Percentiles rank a stretch among this genome's conserved stretches.
phyloP scores from a whole-genome alignment of 2,329 filamentous ascomycete species.

The Knufia petricola region DNA sequence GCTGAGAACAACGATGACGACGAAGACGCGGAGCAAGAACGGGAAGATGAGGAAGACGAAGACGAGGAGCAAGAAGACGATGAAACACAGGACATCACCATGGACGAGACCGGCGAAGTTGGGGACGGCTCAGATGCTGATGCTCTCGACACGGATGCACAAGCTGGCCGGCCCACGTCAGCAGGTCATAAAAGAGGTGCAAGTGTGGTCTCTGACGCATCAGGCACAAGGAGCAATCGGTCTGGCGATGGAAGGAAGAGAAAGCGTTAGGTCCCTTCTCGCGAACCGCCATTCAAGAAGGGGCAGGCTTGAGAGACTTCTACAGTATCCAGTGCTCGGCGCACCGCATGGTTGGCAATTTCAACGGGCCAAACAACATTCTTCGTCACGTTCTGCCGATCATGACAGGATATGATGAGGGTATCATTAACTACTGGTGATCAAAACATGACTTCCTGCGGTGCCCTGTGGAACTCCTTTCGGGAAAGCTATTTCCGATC shows the following conservation, averaged over 20 bases:
- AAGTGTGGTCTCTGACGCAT: constrained; percentile 63
- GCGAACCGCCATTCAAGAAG: background rate
- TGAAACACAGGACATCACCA: constrained; percentile 9
- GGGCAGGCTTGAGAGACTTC: too few species aligned
- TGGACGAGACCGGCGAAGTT: constrained; percentile 11
- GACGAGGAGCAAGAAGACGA: constrained; percentile 9
- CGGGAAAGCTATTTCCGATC: too few species aligned
- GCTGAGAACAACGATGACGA: constrained; percentile 10
- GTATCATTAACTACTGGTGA: too few species aligned
- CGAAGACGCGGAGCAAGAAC: constrained; percentile 13
- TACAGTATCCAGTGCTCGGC: too few species aligned
- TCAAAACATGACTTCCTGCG: too few species aligned
- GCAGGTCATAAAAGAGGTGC: constrained; percentile 63
- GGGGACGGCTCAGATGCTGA: constrained; percentile 9
- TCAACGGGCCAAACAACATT: too few species aligned
- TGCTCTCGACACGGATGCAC: constrained; percentile 10
- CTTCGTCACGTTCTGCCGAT: too few species aligned
- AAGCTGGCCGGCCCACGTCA: constrained; percentile 10
- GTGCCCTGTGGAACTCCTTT: too few species aligned
- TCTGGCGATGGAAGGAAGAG: constrained; percentile 22
- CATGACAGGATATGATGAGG: too few species aligned
- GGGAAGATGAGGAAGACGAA: constrained; percentile 8
- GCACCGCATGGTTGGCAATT: too few species aligned
- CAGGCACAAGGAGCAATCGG: constrained; percentile 29
- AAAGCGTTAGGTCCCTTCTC: constrained; percentile 10